These are phyloP conservation scores for Monilinia vaccinii-corymbosi DNA, from an alignment of 2,329 filamentous ascomycete genomes.

Conservation along the genomic window DNA sequence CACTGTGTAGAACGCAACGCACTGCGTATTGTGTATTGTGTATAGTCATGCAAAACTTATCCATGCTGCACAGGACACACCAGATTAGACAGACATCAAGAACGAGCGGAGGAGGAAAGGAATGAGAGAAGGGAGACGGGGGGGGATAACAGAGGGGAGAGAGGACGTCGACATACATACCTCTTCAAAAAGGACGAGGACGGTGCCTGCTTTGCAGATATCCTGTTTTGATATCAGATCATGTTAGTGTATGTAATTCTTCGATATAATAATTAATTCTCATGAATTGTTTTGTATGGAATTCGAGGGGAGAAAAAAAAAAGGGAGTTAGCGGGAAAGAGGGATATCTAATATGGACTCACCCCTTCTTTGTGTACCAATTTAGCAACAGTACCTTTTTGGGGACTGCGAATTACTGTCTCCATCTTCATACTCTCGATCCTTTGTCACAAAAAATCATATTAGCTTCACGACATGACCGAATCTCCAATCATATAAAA, in stretches of 20 bases:
- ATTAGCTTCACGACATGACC: slow-evolving; percentile 22
- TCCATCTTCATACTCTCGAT: slow-evolving; percentile 92
- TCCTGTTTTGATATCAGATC: slow-evolving; percentile 46
- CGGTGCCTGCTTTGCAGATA: slow-evolving; percentile 68
- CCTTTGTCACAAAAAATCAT: slow-evolving; percentile 30
- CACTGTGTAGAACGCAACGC: too few species aligned
- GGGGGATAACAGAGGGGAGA: too few species aligned
- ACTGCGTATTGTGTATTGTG: too few species aligned
- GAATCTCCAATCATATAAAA: slow-evolving; percentile 15
- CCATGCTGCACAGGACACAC: too few species aligned
- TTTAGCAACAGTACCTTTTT: slow-evolving; percentile 61
- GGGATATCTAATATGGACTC: slow-evolving; percentile 31
- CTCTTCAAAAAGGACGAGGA: slow-evolving; percentile 63
- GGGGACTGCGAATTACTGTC: slow-evolving; percentile 70
- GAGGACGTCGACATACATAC: slow-evolving; percentile 7
- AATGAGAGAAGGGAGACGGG: too few species aligned
- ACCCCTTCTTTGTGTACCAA: slow-evolving; percentile 68
- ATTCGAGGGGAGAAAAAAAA: neutral
- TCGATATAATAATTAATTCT: too few species aligned
- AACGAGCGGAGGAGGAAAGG: too few species aligned
- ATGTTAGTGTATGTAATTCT: neutral
- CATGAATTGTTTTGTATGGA: neutral
- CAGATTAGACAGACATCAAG: too few species aligned
- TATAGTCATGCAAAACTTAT: too few species aligned
- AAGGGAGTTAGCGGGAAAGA: neutral